Evolutionary conservation across 78 protist species (phyloP).

Genomic region (Dictyostelium intermedium): DNA sequence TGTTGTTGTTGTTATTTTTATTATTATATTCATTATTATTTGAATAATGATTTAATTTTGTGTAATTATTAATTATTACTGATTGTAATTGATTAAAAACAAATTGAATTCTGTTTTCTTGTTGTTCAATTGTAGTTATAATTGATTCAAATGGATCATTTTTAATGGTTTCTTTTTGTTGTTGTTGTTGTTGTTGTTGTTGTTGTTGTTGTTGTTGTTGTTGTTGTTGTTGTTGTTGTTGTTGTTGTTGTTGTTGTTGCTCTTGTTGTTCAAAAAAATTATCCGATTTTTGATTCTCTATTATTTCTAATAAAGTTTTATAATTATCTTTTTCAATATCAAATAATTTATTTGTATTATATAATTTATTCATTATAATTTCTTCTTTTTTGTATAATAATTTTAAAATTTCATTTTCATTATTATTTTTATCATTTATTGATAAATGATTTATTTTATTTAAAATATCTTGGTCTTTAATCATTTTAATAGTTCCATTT

Average conservation of each 20-base stretch:
- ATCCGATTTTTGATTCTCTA: background rate
- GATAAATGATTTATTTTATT: background rate
- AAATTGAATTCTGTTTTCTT: background rate
- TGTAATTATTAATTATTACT: background rate
- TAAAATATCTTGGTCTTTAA: background rate
- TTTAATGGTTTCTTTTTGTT: too few species aligned
- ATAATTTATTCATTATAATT: background rate
- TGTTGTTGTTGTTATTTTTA: background rate
- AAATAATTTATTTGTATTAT: background rate
- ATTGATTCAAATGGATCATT: background rate
- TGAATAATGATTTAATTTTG: background rate
- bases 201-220: too few species aligned
- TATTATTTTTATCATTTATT: background rate
- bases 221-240: too few species aligned
- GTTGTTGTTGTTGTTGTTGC: background rate
- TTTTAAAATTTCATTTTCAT: background rate
- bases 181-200: background rate
- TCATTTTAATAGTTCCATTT: background rate
- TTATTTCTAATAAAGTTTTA: background rate
- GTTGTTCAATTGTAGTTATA: background rate
- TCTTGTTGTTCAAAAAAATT: background rate
- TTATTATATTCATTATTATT: background rate
- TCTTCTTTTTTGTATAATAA: background rate
- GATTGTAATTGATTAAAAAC: background rate
- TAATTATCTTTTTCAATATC: conserved; percentile 1